Conservation (phyloP, 1,284 basidiomycete genomes). For the Rhodotorula sp. region DNA sequence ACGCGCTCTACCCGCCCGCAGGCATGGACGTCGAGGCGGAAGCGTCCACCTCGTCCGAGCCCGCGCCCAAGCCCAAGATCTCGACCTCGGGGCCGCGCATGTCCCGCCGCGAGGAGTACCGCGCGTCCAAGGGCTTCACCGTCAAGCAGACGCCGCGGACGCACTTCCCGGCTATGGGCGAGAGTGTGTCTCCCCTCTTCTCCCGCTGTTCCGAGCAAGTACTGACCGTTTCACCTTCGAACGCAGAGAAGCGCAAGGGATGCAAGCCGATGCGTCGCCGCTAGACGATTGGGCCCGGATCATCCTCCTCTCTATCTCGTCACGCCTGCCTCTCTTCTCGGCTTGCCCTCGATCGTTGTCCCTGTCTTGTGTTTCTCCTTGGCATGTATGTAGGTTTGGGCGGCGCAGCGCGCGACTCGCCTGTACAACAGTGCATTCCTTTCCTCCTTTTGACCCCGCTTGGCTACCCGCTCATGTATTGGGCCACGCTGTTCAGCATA, state of each 20-base stretch:
- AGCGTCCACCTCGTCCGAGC: background rate
- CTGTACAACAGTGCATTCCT: background rate
- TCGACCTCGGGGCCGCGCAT: conserved; percentile 41
- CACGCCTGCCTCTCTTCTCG: background rate
- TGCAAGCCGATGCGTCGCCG: conserved; percentile 48
- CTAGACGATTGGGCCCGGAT: conserved; percentile 58
- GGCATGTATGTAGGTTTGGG: background rate
- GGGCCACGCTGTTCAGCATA: too few species aligned
- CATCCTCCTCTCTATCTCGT: background rate
- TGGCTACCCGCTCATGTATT: too few species aligned
- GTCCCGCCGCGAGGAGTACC: conserved; percentile 37
- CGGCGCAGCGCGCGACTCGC: background rate
- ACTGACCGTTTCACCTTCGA: background rate
- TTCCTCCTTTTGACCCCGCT: background rate
- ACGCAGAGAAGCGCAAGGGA: conserved; percentile 29
- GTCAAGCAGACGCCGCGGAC: conserved; percentile 37
- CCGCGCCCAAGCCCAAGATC: conserved; percentile 15
- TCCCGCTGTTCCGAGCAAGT: background rate
- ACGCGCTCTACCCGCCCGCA: background rate
- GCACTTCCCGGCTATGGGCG: conserved; percentile 27
- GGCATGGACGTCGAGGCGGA: conserved; percentile 31
- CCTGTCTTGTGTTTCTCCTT: background rate
- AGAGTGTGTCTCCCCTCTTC: conserved; percentile 13
- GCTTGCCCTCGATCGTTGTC: background rate
- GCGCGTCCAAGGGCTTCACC: conserved; percentile 31